Conservation (phyloP, 2,329 filamentous ascomycete genomes). For the Colletotrichum euphorbiae region DNA sequence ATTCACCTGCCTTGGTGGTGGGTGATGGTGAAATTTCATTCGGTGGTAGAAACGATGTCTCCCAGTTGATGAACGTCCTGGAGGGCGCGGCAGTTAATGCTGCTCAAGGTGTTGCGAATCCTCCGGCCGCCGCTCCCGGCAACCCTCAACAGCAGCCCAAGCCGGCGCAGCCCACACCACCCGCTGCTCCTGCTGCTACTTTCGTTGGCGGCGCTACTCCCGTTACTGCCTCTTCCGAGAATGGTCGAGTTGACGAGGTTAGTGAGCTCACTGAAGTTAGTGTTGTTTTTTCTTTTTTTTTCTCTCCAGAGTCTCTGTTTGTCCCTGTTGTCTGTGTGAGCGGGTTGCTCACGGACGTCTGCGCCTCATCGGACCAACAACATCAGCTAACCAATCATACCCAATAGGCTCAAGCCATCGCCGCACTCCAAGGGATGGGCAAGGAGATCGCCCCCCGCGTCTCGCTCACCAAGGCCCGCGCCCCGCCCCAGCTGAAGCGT, state of each 20-base stretch:
- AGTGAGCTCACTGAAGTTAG: neutral
- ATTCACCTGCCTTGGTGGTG: constrained; percentile 51
- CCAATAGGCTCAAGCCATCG: constrained; percentile 54
- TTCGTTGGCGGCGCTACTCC: constrained; percentile 20
- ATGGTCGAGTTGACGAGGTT: constrained; percentile 35
- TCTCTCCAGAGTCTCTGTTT: constrained; percentile 42
- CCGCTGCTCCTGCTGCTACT: constrained; percentile 36
- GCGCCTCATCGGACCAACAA: constrained; percentile 2
- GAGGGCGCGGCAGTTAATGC: constrained; percentile 59
- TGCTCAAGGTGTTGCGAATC: constrained; percentile 46
- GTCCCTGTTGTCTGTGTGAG: constrained; percentile 48
- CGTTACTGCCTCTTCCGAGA: constrained; percentile 20
- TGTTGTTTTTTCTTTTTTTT: neutral
- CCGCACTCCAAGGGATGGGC: constrained; percentile 59
- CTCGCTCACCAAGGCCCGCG: constrained; percentile 41
- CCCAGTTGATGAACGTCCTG: constrained; percentile 57
- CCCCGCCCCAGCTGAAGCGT: constrained; percentile 47
- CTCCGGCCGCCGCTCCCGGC: constrained; percentile 46
- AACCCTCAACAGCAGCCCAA: constrained; percentile 40
- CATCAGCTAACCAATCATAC: constrained; percentile 17
- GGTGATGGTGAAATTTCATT: constrained; percentile 61
- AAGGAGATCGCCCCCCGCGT: constrained; percentile 61
- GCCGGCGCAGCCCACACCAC: constrained; percentile 34
- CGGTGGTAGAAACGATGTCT: constrained; percentile 58
- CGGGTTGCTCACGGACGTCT: constrained; percentile 42